phyloP scores from a whole-genome alignment of 2,329 filamentous ascomycete species.

The Grosmannia clavigera region DNA sequence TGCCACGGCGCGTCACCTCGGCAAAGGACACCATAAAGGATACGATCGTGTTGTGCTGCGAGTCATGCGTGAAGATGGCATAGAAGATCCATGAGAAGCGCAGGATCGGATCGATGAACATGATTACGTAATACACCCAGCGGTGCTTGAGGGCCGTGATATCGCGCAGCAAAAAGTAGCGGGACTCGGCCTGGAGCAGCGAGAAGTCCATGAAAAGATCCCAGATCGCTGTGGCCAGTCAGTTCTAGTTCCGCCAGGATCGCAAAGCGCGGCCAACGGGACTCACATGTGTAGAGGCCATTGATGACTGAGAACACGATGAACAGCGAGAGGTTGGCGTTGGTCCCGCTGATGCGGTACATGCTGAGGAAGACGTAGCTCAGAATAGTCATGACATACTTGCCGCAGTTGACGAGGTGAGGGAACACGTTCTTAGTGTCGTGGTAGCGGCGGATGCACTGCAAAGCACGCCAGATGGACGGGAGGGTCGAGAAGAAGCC shows the following conservation, averaged over 20 bases:
- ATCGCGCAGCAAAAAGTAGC: conserved; percentile 57
- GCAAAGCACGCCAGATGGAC: conserved; percentile 78
- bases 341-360: conserved; percentile 60
- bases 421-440: conserved; percentile 84
- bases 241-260: background rate
- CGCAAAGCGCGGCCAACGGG: background rate
- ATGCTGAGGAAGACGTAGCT: conserved; percentile 68
- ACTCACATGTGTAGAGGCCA: conserved; percentile 64
- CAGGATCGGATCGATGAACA: conserved; percentile 70
- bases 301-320: conserved; percentile 74
- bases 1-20: conserved; percentile 72
- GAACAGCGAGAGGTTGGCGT: conserved; percentile 54
- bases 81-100: conserved; percentile 95
- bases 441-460: conserved; percentile 79
- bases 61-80: conserved; percentile 64
- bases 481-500: conserved; percentile 79
- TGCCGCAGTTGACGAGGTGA: conserved; percentile 83
- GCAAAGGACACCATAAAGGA: conserved; percentile 69
- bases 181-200: conserved; percentile 64
- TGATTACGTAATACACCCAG: conserved; percentile 80
- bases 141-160: conserved; percentile 65
- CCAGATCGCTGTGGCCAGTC: conserved; percentile 56
- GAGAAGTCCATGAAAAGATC: conserved; percentile 96
- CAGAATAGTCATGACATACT: conserved; percentile 76
- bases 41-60: conserved; percentile 71